Base-by-base conservation (phyloP, 306 rosid species). In the Heteromeles arbutifolia region DNA sequence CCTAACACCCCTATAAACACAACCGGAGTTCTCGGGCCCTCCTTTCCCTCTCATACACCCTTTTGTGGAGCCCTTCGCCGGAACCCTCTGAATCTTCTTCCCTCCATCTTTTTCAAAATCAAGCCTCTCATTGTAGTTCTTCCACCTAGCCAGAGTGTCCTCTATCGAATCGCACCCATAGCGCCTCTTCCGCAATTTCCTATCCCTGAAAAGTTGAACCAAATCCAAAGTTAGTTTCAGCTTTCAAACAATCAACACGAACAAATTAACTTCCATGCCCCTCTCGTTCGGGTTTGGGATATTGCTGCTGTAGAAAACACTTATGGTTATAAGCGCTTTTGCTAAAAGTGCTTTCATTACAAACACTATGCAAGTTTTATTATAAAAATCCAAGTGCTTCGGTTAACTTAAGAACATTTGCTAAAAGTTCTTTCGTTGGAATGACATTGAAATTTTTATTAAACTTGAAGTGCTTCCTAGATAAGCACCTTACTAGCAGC, bases 41-140 rank as follows among this genome's bases (percentile, higher is more conserved):
- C 97, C 97, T 88, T 95, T 92, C 17, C 99, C 97, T 72, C 78
- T 73, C 97, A 92, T 95, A 70, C 97, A 89, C 5, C 98, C 98
- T 65, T 95, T 95, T 77, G 57, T 92, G 0, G 97, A 89, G 15
- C 97, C 95, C 69, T 88, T 87, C 10, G 95, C 87, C 7, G 95
- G 93, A n/a, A 56, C 76, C 18, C 61, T 83, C 21, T 74, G 83
- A 29, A 45, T 7, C 74, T 17, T 69, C 66, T 65, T 77, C 61
- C 66, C 82, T 31, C 88, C 91, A 81, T 79, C 83, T 75, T 82
- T 81, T 9, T 74, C 76, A 61, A 31, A 56, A 22, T 77, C 81
- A 56, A 82, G 69, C 21, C 80, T 82, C 48, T 69, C 72, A 59
- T 86, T 86, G 44, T 81, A 73, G 50, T 84, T 83, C 79, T 88